Conservation (phyloP, 371 early-diverging fungal species). For the Gilbertella persicaria region DNA sequence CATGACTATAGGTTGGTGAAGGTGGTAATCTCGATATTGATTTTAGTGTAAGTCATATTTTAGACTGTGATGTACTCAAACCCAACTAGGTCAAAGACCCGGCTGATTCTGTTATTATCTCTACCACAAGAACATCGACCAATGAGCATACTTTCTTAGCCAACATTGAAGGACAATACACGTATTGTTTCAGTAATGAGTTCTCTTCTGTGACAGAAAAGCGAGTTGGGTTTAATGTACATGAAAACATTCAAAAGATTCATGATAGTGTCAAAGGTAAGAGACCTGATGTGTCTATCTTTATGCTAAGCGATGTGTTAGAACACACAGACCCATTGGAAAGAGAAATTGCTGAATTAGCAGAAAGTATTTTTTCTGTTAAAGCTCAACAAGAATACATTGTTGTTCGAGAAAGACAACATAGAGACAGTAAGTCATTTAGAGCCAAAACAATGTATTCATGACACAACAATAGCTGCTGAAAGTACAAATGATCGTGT, state of each 20-base stretch:
- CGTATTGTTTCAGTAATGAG: constrained; percentile 79
- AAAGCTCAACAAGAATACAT: constrained; percentile 79
- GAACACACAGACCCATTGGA: constrained; percentile 66
- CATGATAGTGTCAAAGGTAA: constrained; percentile 38
- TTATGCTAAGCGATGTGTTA: not conserved
- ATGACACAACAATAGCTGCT: constrained; percentile 73
- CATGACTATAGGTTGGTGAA: constrained; percentile 74
- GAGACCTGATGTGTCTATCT: not conserved
- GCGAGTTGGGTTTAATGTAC: constrained; percentile 56
- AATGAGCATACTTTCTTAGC: constrained; percentile 60
- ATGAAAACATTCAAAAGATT: constrained; percentile 44
- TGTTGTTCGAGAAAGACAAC: constrained; percentile 66
- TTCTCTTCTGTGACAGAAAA: constrained; percentile 55
- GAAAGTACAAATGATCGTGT: constrained; percentile 76
- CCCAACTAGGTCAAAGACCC: constrained; percentile 42
- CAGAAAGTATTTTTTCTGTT: constrained; percentile 63
- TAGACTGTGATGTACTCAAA: not conserved
- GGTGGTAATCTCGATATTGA: constrained; percentile 74
- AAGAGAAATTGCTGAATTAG: constrained; percentile 66
- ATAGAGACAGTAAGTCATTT: constrained; percentile 69
- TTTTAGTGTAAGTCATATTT: constrained; percentile 61
- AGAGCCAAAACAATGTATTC: no score
- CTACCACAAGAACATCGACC: constrained; percentile 47
- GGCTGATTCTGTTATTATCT: constrained; percentile 45
- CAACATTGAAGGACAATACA: constrained; percentile 56